These are phyloP conservation scores for Cafeteria roenbergensis DNA, from an alignment of 108 stramenopile genomes.

Conservation along the genomic window DNA sequence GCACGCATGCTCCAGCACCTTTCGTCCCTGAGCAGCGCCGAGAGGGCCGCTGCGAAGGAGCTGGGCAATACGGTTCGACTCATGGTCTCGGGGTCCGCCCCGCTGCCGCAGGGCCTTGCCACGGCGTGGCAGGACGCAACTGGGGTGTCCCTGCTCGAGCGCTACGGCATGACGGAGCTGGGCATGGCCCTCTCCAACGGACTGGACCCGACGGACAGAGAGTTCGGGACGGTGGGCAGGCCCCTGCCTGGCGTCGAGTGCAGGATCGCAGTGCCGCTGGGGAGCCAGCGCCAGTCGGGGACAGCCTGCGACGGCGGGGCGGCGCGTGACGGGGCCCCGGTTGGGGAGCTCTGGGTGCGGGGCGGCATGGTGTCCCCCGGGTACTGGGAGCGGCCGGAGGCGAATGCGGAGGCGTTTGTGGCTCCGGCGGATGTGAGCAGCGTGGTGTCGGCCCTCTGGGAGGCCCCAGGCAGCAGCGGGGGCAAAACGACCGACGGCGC, in stretches of 20 bases:
- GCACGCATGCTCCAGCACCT: slow-evolving; percentile 13
- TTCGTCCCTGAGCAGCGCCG: background rate
- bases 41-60: background rate
- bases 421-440: too few relatives aligned
- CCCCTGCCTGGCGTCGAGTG: slow-evolving; percentile 15
- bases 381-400: slow-evolving; percentile 15
- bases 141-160: slow-evolving; percentile 21
- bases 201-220: slow-evolving; percentile 3
- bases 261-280: too few relatives aligned
- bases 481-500: background rate
- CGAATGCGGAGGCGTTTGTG: slow-evolving; percentile 22
- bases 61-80: slow-evolving; percentile 11
- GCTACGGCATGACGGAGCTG: slow-evolving; percentile 31
- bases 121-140: slow-evolving; percentile 20
- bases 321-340: slow-evolving; percentile 6
- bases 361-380: slow-evolving; percentile 14
- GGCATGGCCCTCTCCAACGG: slow-evolving; percentile 30
- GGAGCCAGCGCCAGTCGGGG: too few relatives aligned
- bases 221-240: slow-evolving; percentile 20
- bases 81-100: slow-evolving; percentile 29
- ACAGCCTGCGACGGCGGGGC: background rate
- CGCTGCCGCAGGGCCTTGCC: slow-evolving; percentile 15
- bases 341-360: slow-evolving; percentile 23
- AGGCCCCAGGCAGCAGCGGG: too few relatives aligned
- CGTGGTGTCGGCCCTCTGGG: too few relatives aligned